These are phyloP conservation scores for Erythrobasidium yunnanense DNA, from an alignment of 768 basidiomycete species.

Conservation along the genomic window DNA sequence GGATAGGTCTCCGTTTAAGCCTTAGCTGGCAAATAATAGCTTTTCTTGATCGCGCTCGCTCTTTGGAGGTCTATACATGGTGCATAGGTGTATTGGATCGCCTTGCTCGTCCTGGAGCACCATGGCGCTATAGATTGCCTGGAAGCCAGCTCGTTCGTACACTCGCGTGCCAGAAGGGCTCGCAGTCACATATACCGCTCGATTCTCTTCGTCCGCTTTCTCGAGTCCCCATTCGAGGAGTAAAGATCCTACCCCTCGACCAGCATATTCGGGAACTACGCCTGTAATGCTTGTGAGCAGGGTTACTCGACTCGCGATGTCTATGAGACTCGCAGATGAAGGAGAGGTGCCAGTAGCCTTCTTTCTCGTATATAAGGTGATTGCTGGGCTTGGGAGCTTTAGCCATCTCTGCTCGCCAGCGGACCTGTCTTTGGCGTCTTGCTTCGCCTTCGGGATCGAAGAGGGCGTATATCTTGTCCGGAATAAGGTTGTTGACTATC, in stretches of 20 bases:
- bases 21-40: background rate
- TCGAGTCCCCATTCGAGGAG: background rate
- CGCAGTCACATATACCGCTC: background rate
- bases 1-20: no score
- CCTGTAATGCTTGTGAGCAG: background rate
- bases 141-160: background rate
- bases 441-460: background rate
- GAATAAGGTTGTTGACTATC: background rate
- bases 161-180: background rate
- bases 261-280: background rate
- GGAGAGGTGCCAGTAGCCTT: background rate
- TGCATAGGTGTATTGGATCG: background rate
- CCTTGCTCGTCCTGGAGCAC: background rate
- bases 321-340: no score
- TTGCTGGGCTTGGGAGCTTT: background rate
- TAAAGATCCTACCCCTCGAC: background rate
- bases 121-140: background rate
- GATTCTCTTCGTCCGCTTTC: background rate
- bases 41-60: background rate
- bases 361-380: background rate
- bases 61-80: background rate
- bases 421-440: background rate
- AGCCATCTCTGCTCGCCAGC: background rate
- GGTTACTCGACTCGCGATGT: no score
- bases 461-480: background rate